A percentile compares a stretch with the other conserved stretches of the same genome.
Evolutionary conservation across 345 rosid genomes (phyloP).

Genomic region (Cardamine chenopodiifolia): DNA sequence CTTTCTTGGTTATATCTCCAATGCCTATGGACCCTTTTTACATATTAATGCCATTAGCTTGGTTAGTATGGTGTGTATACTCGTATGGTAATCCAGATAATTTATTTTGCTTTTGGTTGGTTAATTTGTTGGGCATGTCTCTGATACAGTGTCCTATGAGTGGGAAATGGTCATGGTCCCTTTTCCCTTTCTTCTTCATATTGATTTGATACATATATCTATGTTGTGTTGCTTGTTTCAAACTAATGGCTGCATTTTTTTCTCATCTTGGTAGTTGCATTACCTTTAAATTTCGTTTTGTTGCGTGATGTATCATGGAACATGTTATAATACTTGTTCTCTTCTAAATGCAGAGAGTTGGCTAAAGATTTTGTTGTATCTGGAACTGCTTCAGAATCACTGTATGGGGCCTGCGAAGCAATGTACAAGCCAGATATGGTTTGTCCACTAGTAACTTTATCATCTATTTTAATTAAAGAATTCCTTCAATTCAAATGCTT

Average conservation of each 20-base stretch:
- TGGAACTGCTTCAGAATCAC: slow-evolving; percentile 94
- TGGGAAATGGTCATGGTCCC: neutral
- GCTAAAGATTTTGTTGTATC: slow-evolving; percentile 97
- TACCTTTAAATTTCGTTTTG: neutral
- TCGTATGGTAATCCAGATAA: neutral
- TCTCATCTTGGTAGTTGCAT: neutral
- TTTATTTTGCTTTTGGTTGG: neutral
- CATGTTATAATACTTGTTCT: neutral
- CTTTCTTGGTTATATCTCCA: slow-evolving; percentile 19
- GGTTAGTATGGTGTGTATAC: neutral
- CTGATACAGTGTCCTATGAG: slow-evolving; percentile 5
- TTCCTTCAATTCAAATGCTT: neutral
- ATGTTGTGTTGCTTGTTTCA: neutral
- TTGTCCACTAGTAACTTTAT: slow-evolving; percentile 35
- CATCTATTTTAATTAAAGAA: neutral
- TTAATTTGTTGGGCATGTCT: neutral
- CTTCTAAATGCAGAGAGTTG: slow-evolving; percentile 63
- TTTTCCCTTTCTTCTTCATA: neutral
- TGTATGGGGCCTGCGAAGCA: slow-evolving; percentile 95
- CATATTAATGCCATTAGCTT: neutral
- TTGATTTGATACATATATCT: neutral
- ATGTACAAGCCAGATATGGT: slow-evolving; percentile 96
- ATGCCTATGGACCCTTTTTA: neutral
- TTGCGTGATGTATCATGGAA: neutral
- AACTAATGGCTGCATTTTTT: neutral